phyloP scores from a whole-genome alignment of 83 land plant species.

The Picea abies region DNA sequence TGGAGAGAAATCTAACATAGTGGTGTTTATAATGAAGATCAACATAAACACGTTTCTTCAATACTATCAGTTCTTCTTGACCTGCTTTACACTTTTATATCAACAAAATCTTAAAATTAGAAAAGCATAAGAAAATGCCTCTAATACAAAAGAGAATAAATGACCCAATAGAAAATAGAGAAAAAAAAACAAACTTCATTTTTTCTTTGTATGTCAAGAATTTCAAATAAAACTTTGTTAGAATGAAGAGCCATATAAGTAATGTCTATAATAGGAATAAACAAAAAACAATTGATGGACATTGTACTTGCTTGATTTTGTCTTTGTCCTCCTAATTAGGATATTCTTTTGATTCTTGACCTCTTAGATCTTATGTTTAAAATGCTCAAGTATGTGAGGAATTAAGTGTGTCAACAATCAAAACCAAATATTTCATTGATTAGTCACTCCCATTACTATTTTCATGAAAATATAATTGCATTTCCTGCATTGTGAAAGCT shows the following conservation, averaged over 20 bases:
- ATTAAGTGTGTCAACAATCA: too few species aligned
- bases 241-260: background rate
- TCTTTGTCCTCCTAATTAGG: constrained; percentile 15
- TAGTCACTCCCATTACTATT: too few species aligned
- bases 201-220: constrained; percentile 51
- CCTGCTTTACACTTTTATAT: constrained; percentile 85
- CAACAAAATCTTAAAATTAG: background rate
- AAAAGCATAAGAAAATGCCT: background rate
- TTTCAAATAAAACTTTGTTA: background rate
- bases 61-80: constrained; percentile 71
- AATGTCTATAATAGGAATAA: background rate
- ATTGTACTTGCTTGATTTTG: constrained; percentile 15
- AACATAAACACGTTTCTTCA: constrained; percentile 86
- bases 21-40: constrained; percentile 92
- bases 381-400: too few species aligned
- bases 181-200: constrained; percentile 23
- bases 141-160: background rate
- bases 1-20: constrained; percentile 89
- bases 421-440: too few species aligned
- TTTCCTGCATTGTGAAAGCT: too few species aligned
- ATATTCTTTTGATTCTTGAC: constrained; percentile 11
- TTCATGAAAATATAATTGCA: too few species aligned
- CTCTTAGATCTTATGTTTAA: background rate
- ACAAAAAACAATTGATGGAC: background rate
- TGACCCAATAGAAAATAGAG: background rate